Conservation (phyloP, 2,329 filamentous ascomycete genomes). For the Talaromyces sp. region DNA sequence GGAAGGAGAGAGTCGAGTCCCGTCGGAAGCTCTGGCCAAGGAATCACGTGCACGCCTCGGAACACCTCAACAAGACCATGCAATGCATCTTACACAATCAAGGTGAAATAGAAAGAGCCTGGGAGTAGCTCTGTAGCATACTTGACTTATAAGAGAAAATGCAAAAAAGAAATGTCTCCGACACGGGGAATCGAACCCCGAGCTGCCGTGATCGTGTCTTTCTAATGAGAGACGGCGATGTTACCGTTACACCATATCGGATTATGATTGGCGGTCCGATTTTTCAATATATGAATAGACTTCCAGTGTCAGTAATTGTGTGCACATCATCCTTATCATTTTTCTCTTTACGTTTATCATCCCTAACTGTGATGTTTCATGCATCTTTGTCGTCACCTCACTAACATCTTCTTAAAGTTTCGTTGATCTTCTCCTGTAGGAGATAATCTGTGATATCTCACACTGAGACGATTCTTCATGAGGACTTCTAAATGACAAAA, state of each 20-base stretch:
- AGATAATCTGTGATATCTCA: no score
- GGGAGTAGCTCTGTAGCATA: no score
- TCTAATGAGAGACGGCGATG: conserved; percentile 3
- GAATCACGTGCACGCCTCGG: neutral
- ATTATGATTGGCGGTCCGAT: neutral
- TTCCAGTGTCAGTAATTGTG: no score
- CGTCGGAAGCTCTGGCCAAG: neutral
- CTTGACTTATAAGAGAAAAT: neutral
- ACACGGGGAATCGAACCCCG: conserved; percentile 3
- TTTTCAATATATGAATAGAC: no score
- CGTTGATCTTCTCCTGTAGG: no score
- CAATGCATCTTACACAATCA: neutral
- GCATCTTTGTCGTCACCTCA: no score
- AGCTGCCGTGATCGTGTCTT: conserved; percentile 2
- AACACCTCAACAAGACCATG: neutral
- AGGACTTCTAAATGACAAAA: neutral
- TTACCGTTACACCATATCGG: conserved; percentile 5
- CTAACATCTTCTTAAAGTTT: no score
- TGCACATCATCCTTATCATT: no score
- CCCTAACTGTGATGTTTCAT: no score
- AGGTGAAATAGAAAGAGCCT: neutral
- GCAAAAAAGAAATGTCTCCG: neutral
- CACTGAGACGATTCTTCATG: neutral
- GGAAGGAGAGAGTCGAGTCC: neutral
- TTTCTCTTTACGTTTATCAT: no score